These are phyloP conservation scores for Dendrocalamus latiflorus DNA, from an alignment of 202 grass and related monocot genomes.

Conservation along the genomic window DNA sequence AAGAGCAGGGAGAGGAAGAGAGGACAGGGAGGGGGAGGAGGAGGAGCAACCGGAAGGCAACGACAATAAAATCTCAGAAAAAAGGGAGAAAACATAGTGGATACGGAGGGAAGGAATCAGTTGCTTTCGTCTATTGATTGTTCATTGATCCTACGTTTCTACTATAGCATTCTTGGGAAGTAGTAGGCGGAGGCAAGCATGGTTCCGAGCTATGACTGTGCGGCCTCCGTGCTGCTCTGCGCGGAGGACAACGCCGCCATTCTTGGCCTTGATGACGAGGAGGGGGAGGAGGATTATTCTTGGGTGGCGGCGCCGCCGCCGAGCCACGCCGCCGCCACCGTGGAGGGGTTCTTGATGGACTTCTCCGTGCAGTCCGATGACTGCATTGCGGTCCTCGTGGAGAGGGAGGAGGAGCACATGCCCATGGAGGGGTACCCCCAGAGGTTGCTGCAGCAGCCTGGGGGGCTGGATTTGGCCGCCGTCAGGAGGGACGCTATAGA, in stretches of 20 bases:
- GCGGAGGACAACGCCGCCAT: slow-evolving; percentile 72
- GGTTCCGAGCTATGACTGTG: slow-evolving; percentile 61
- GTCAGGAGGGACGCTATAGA: slow-evolving; percentile 64
- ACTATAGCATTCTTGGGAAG: slow-evolving; percentile 19
- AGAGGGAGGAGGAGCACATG: slow-evolving; percentile 55
- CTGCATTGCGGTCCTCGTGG: slow-evolving; percentile 48
- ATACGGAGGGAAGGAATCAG: neutral
- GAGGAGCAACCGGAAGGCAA: slow-evolving; percentile 34
- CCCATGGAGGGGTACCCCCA: slow-evolving; percentile 56
- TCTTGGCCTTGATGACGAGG: slow-evolving; percentile 69
- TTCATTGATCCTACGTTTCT: slow-evolving; percentile 13
- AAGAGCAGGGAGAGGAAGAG: slow-evolving; percentile 38
- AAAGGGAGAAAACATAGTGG: neutral
- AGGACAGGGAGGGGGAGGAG: slow-evolving; percentile 37
- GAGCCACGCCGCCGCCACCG: neutral
- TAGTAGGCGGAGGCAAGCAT: slow-evolving; percentile 29
- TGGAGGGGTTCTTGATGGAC: slow-evolving; percentile 42
- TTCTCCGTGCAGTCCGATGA: slow-evolving; percentile 55
- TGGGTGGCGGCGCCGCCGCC: slow-evolving; percentile 28
- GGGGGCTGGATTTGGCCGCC: slow-evolving; percentile 51
- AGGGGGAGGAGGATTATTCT: slow-evolving; percentile 35
- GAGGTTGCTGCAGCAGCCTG: slow-evolving; percentile 46
- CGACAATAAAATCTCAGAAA: slow-evolving; percentile 15
- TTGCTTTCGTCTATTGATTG: slow-evolving; percentile 20
- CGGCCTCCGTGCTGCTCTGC: slow-evolving; percentile 75